These are phyloP conservation scores for Lotmaria passim DNA, from an alignment of 208 protist genomes.

Conservation along the genomic window DNA sequence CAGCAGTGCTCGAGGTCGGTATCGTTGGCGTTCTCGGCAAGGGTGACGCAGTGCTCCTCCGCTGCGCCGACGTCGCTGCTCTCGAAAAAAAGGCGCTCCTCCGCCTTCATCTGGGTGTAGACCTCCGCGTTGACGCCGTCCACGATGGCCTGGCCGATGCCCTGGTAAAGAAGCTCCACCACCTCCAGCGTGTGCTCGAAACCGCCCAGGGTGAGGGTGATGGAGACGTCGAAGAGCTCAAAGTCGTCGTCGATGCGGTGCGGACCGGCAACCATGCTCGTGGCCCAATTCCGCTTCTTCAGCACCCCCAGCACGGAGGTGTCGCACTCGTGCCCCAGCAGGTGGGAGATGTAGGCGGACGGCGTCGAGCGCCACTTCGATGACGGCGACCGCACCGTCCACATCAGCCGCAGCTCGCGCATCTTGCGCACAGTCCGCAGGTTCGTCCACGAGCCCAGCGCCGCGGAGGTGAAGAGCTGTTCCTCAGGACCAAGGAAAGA, in stretches of 20 bases:
- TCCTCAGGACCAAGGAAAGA: conserved; percentile 37
- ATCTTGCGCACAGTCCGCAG: conserved; percentile 64
- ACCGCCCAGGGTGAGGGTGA: conserved; percentile 65
- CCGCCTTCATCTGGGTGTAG: conserved; percentile 67
- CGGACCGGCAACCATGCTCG: conserved; percentile 72
- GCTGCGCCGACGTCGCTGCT: conserved; percentile 41
- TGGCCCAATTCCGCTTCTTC: conserved; percentile 71
- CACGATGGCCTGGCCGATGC: conserved; percentile 52
- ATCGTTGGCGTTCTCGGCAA: conserved; percentile 49
- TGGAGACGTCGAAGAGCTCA: conserved; percentile 45
- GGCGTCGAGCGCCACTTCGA: conserved; percentile 68
- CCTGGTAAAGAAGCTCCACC: conserved; percentile 63
- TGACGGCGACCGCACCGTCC: conserved; percentile 48
- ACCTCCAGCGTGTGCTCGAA: conserved; percentile 58
- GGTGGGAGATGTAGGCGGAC: conserved; percentile 78
- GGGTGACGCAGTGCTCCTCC: conserved; percentile 46
- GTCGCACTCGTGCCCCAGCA: conserved; percentile 94
- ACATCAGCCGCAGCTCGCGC: conserved; percentile 60
- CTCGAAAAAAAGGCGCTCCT: conserved; percentile 63
- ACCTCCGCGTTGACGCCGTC: conserved; percentile 56
- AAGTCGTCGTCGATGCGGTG: conserved; percentile 66
- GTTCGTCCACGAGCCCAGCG: conserved; percentile 55
- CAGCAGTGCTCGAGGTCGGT: conserved; percentile 60
- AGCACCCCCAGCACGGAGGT: conserved; percentile 88
- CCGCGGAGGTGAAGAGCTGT: conserved; percentile 25